Conservation (phyloP, 345 rosid species). For the Ceriops zippeliana region DNA sequence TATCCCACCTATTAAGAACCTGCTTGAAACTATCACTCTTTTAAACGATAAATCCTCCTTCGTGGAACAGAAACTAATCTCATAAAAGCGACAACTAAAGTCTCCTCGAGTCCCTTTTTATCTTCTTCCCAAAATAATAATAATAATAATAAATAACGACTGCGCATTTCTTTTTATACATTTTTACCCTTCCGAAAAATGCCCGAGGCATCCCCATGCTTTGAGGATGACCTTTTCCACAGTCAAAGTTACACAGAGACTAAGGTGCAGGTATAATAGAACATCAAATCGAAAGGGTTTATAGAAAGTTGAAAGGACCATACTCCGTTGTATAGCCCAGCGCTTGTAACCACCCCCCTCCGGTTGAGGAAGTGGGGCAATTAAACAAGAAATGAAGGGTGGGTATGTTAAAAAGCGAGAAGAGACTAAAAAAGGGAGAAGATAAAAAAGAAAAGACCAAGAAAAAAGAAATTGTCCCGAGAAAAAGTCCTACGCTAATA, state of each 20-base stretch:
- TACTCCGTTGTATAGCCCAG: not conserved
- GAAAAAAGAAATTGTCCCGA: not conserved
- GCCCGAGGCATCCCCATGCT: constrained; percentile 37
- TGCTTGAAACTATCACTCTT: too few relatives aligned
- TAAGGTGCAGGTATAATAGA: too few relatives aligned
- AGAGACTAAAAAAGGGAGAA: not conserved
- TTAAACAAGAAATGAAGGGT: not conserved
- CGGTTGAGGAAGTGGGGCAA: not conserved
- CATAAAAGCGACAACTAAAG: too few relatives aligned
- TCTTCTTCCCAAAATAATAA: too few relatives aligned
- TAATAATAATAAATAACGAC: too few relatives aligned
- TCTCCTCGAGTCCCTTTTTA: too few relatives aligned
- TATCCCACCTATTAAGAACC: too few relatives aligned
- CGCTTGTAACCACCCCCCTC: not conserved
- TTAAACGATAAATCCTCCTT: too few relatives aligned
- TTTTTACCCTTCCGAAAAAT: not conserved
- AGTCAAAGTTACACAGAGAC: constrained; percentile 6
- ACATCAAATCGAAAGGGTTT: too few relatives aligned
- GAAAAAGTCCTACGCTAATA: constrained; percentile 25
- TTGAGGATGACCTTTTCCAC: constrained; percentile 31
- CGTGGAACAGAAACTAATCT: too few relatives aligned
- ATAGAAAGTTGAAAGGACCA: not conserved
- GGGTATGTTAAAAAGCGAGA: not conserved
- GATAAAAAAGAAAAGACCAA: not conserved
- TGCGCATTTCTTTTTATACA: too few relatives aligned